A percentile compares a stretch with the other conserved stretches of the same genome.
Evolutionary conservation across 2,329 filamentous ascomycete species (phyloP).

Genomic region (Blastomyces parvus): DNA sequence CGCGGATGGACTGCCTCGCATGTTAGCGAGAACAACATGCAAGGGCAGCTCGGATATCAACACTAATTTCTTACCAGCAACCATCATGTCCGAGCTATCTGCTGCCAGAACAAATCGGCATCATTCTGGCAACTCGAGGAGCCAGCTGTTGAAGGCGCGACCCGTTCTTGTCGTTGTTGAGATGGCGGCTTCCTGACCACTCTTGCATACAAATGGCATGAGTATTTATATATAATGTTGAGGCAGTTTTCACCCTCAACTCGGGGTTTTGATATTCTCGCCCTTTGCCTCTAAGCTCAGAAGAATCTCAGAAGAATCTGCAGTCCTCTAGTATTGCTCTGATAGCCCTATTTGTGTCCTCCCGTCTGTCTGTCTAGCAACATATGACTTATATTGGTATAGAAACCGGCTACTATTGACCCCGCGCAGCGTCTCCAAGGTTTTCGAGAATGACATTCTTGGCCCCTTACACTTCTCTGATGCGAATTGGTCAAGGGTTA

Average conservation of each 20-base stretch:
- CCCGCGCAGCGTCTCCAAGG: background rate
- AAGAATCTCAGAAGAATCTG: too few species aligned
- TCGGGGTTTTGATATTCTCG: background rate
- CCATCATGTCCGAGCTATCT: too few species aligned
- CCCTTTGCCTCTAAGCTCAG: too few species aligned
- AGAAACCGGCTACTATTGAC: background rate
- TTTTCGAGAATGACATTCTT: slow-evolving; percentile 23
- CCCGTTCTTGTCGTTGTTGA: background rate
- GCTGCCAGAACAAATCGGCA: background rate
- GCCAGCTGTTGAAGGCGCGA: background rate
- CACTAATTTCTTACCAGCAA: too few species aligned
- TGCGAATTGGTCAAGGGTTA: slow-evolving; percentile 26
- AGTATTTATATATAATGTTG: background rate
- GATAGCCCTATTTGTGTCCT: background rate
- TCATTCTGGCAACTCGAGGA: background rate
- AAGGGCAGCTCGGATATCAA: too few species aligned
- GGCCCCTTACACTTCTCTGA: slow-evolving; percentile 31
- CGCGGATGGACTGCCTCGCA: too few species aligned
- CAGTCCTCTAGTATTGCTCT: background rate
- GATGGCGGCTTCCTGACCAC: background rate
- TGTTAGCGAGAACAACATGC: too few species aligned
- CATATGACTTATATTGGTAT: background rate
- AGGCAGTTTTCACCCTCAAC: background rate
- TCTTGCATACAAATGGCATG: background rate
- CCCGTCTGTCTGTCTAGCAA: background rate